Percentiles rank a stretch among this genome's conserved stretches.
phyloP scores from a whole-genome alignment of 1,284 basidiomycete species.

The Hypsizygus ulmarius region DNA sequence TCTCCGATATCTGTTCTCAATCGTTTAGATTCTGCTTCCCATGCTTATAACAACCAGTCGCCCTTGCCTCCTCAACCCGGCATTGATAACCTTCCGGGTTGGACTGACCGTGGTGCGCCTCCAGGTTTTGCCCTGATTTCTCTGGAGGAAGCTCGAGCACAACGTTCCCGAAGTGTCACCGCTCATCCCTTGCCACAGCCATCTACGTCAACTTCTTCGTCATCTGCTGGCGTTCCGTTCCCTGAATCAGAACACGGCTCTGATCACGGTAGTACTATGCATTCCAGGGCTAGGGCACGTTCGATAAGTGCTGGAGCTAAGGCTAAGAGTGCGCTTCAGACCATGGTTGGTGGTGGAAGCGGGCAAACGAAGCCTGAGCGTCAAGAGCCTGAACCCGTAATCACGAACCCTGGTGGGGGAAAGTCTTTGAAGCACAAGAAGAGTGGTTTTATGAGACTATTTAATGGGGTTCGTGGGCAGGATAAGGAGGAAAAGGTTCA shows the following conservation, averaged over 20 bases:
- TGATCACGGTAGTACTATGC: constrained; percentile 22
- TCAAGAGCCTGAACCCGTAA: constrained; percentile 37
- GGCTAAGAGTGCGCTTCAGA: constrained; percentile 44
- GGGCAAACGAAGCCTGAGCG: constrained; percentile 36
- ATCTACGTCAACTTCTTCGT: constrained; percentile 21
- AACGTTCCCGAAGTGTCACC: constrained; percentile 55
- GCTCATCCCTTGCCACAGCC: constrained; percentile 31
- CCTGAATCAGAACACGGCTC: constrained; percentile 21
- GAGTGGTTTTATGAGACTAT: constrained; percentile 78
- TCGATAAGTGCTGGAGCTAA: constrained; percentile 61
- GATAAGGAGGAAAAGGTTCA: constrained; percentile 44
- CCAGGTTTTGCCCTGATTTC: constrained; percentile 66
- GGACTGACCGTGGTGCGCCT: constrained; percentile 45
- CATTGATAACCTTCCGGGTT: constrained; percentile 37
- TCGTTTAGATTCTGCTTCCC: constrained; percentile 21
- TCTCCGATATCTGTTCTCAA: constrained; percentile 42
- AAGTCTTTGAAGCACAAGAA: constrained; percentile 67
- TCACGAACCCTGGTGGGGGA: constrained; percentile 23
- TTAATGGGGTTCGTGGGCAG: constrained; percentile 52
- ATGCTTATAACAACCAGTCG: constrained; percentile 19
- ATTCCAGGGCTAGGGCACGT: constrained; percentile 43
- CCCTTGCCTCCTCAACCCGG: constrained; percentile 28
- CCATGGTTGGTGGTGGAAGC: constrained; percentile 33
- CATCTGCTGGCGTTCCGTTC: constrained; percentile 30
- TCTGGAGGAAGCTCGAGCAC: constrained; percentile 71